Conservation (phyloP, 495 filamentous ascomycete genomes). For the Aspergillus wentii region DNA sequence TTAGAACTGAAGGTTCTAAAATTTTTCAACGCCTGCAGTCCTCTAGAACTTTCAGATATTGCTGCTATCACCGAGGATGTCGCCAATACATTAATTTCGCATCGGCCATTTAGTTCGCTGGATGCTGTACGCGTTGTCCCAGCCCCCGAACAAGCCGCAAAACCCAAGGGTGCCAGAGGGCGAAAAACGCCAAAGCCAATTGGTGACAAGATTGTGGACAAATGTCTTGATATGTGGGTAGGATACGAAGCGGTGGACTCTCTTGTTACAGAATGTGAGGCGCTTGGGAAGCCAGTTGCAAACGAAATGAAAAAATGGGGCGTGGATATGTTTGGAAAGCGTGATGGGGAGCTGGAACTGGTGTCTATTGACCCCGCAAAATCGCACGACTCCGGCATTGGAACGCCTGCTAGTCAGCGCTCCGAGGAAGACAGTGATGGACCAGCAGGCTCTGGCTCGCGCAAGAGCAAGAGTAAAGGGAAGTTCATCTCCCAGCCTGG, state of each 20-base stretch:
- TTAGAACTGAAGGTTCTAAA: constrained; percentile 59
- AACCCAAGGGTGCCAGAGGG: constrained; percentile 42
- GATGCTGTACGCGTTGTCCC: constrained; percentile 59
- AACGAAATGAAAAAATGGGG: constrained; percentile 73
- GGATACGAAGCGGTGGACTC: constrained; percentile 77
- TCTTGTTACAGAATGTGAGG: constrained; percentile 67
- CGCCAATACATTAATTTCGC: constrained; percentile 58
- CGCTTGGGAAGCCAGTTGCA: constrained; percentile 61
- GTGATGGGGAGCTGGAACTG: constrained; percentile 62
- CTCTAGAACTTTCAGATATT: constrained; percentile 70
- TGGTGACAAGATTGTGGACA: constrained; percentile 69
- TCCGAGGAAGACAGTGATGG: constrained; percentile 49
- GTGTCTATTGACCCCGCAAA: constrained; percentile 49
- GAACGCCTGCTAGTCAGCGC: constrained; percentile 57
- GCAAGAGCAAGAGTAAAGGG: no score
- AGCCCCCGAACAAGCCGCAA: constrained; percentile 39
- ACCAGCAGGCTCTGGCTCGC: constrained; percentile 24
- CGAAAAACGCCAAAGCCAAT: constrained; percentile 50
- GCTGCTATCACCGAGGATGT: constrained; percentile 63
- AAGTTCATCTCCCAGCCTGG: constrained; percentile 64
- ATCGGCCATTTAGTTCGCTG: constrained; percentile 64
- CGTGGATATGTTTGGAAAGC: constrained; percentile 65
- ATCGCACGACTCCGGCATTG: constrained; percentile 66
- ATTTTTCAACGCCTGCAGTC: constrained; percentile 77
- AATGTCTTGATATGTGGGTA: constrained; percentile 64